Evolutionary conservation across 2,329 filamentous ascomycete species (phyloP), one percentile per base, ranked within the genome.

Genomic region (Xylariales sp.): DNA sequence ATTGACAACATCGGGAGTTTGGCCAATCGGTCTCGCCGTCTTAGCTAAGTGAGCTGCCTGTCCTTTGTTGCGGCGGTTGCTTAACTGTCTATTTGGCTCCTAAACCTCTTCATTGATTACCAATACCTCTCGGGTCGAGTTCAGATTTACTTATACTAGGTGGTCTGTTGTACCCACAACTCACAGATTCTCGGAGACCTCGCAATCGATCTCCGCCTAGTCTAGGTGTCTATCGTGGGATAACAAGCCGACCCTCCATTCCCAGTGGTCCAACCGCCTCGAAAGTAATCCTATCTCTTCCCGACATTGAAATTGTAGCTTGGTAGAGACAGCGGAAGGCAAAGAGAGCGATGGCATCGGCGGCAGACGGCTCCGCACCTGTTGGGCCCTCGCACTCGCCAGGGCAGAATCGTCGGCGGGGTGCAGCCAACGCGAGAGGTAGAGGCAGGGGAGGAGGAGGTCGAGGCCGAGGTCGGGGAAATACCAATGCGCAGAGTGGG

Each of bases 371-470:
- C 53, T 60, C 65, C 10, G 53, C 46, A 43, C 49, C 67, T 30
- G 30, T 39, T 46, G 56, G 58, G 30, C 5, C 58, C 14, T 41
- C 72, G 57, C 52, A 67, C 3, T 65, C 71, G 9, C 63, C 70
- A 10, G 72, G 73, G 34, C 60, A 74, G 64, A 67, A 73, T 52
- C 72, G 76, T 64, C 65, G 73, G 39, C 74, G 77, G 53, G 73
- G 77, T 34, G 79, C 80, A 49, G 78, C 77, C 41, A 72, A 76
- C 34, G 62, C 72, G 9, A 78, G 82, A 75, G 82, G 80, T 34
- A 79, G 82, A 74, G 81, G 80, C 43, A 79, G 82, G 64, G 81
- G 81, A 60, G 80, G 48, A 41, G 82, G 80, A 70, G 83, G 81
- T 30, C 78, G 83, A 56, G 81, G 81, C 61, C 80, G 82, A 71